Evolutionary conservation across 1,139 yeast genomes (phyloP).

Genomic region (Kluyveromyces sp.): DNA sequence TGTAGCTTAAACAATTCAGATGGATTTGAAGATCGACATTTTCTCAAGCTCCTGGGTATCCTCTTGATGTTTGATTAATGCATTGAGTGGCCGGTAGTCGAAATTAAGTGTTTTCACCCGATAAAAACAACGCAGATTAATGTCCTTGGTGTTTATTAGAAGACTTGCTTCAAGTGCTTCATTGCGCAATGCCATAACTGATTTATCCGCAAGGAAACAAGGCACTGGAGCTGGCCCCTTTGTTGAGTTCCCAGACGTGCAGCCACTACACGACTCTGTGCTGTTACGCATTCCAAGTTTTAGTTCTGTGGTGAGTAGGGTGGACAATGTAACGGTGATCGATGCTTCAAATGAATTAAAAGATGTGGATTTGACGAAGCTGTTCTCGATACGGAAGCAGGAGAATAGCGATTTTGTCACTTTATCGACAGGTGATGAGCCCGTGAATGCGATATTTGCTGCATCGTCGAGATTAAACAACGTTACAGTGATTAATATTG

Average conservation of each 20-base stretch:
- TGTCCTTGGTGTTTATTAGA: neutral
- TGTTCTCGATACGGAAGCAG: conserved; percentile 13
- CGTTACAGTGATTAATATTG: conserved; percentile 15
- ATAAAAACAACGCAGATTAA: too few relatives aligned
- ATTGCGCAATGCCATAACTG: conserved; percentile 8
- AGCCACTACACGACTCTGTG: conserved; percentile 40
- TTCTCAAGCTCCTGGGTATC: too few relatives aligned
- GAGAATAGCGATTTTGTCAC: conserved; percentile 17
- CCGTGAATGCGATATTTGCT: conserved; percentile 18
- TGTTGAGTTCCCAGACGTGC: conserved; percentile 36
- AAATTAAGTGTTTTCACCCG: too few relatives aligned
- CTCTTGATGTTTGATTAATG: too few relatives aligned
- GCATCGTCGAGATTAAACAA: conserved; percentile 16
- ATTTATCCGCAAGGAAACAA: conserved; percentile 16
- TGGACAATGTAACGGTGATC: conserved; percentile 41
- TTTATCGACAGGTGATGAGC: conserved; percentile 22
- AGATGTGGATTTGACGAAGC: conserved; percentile 8
- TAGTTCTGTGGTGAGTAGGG: conserved; percentile 38
- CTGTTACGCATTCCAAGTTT: conserved; percentile 45
- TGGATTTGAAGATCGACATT: too few relatives aligned
- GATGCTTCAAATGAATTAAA: conserved; percentile 34
- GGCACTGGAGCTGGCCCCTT: conserved; percentile 38
- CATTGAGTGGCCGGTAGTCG: too few relatives aligned
- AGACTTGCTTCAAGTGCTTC: neutral
- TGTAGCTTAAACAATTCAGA: too few relatives aligned